phyloP scores from a whole-genome alignment of 2,329 filamentous ascomycete genomes.

The Hawksworthiomyces lignivorus region DNA sequence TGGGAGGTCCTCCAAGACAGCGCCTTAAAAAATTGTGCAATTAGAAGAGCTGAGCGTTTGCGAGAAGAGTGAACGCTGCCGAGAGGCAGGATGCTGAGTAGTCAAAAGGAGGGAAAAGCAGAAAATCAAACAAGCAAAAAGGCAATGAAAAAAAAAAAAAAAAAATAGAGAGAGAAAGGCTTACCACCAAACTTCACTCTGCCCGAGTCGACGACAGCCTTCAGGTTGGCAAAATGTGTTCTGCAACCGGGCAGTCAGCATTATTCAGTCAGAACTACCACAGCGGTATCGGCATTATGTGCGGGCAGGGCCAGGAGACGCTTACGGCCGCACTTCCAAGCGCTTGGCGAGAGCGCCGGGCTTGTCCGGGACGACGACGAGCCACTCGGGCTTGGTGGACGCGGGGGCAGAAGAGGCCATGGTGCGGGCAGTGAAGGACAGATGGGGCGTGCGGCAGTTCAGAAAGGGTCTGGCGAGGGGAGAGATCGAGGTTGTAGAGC shows the following conservation, averaged over 20 bases:
- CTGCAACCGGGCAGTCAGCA: no score
- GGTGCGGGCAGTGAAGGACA: constrained; percentile 13
- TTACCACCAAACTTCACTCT: constrained; percentile 57
- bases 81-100: no score
- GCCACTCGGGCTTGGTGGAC: constrained; percentile 56
- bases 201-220: constrained; percentile 44
- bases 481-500: background rate
- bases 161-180: constrained; percentile 13
- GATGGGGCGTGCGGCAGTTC: background rate
- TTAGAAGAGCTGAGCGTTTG: no score
- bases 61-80: no score
- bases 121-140: no score
- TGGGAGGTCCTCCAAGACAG: constrained; percentile 58
- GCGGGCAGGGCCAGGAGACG: no score
- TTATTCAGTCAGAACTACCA: no score
- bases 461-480: background rate
- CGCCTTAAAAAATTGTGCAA: constrained; percentile 38
- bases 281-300: no score
- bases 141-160: background rate
- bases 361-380: constrained; percentile 62
- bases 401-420: constrained; percentile 21
- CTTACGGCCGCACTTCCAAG: constrained; percentile 51
- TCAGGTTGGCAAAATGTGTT: constrained; percentile 50
- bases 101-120: background rate
- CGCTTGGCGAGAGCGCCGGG: constrained; percentile 53